A percentile compares a stretch with the other conserved stretches of the same genome.
Conservation (phyloP, 768 basidiomycete genomes). For the Boletus rufocinnamomeus region DNA sequence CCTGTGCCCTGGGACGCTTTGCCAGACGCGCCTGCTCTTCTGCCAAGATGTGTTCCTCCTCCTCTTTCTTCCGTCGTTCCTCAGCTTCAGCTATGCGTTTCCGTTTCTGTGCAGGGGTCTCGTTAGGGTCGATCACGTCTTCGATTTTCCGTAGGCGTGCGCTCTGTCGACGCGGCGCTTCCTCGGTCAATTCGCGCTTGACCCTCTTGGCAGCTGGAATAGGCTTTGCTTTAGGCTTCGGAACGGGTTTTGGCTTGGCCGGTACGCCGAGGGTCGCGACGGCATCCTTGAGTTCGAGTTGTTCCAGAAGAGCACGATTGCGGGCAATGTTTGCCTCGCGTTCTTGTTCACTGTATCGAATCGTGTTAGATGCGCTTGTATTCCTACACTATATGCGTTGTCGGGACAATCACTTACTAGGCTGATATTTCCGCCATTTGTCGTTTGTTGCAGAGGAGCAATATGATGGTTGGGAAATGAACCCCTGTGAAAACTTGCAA, state of each 20-base stretch:
- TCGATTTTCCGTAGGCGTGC: slow-evolving; percentile 50
- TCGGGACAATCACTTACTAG: slow-evolving; percentile 43
- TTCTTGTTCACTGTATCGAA: slow-evolving; percentile 55
- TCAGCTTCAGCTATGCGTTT: slow-evolving; percentile 68
- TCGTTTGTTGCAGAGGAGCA: neutral
- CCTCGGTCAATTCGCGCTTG: slow-evolving; percentile 49
- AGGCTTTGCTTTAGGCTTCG: slow-evolving; percentile 56
- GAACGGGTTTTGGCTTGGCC: slow-evolving; percentile 39
- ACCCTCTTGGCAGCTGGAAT: slow-evolving; percentile 55
- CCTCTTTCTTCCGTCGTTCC: slow-evolving; percentile 57
- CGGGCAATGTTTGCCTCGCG: slow-evolving; percentile 81
- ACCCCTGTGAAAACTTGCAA: too few relatives aligned
- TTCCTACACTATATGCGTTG: neutral
- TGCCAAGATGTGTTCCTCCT: slow-evolving; percentile 59
- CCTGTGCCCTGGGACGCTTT: slow-evolving; percentile 67
- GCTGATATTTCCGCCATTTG: slow-evolving; percentile 50
- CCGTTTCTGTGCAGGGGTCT: slow-evolving; percentile 62
- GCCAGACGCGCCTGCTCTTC: slow-evolving; percentile 65
- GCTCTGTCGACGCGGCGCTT: slow-evolving; percentile 65
- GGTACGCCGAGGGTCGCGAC: slow-evolving; percentile 49
- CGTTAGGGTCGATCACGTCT: slow-evolving; percentile 55
- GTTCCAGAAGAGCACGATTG: slow-evolving; percentile 71
- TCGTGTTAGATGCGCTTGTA: neutral
- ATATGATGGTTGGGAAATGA: slow-evolving; percentile 4
- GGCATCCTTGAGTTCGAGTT: slow-evolving; percentile 66